Evolutionary conservation across 2,329 filamentous ascomycete genomes (phyloP), one percentile per base, ranked within the genome.

Genomic region (Pyrenochaeta sp.): DNA sequence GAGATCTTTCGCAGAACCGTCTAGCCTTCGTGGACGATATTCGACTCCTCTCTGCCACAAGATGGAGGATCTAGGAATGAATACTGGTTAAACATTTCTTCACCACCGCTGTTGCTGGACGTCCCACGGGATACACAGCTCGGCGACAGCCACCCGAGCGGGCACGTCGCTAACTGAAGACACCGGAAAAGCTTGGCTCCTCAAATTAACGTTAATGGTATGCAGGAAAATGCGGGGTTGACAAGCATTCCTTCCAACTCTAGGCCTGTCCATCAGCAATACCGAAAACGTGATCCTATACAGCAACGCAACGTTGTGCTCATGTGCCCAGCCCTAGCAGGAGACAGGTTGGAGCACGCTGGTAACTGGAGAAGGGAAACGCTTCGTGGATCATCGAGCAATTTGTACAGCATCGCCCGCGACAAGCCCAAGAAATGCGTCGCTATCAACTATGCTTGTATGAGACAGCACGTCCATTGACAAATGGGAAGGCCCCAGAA

Each of bases 161-260:
- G 54, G 61, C 59, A 63, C 47, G 56, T 54, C 51, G 50, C 57
- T 65, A 53, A 66, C 58, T 65, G 58, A 62, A 64, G 55, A 50
- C 58, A 55, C 55, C 65, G 64, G 54, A 60, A 56, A 58, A 60
- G 62, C 67, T 66, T 67, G 61, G 64, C 56, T 63, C 51, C 49
- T 53, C 59, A 67, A 48, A 63, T 66, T 58, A 63, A 66, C 49
- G 55, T 61, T 63, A 52, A 66, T 61, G 64, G 57, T 58, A 57
- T 67, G 68, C 64, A 67, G 58, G 51, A 60, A 64, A 69, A 72
- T 74, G 72, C 72, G 71, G 72, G 72, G 72, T 75, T 67, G 58
- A 58, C 54, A 39, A 54, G 48, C 64, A 66, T 63, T 64, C 55
- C 58, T 60, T 54, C 60, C 56, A 64, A 51, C 41, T 40, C 49